Base-by-base conservation (phyloP, 768 basidiomycete species). In the Psilocybe tampanensis region DNA sequence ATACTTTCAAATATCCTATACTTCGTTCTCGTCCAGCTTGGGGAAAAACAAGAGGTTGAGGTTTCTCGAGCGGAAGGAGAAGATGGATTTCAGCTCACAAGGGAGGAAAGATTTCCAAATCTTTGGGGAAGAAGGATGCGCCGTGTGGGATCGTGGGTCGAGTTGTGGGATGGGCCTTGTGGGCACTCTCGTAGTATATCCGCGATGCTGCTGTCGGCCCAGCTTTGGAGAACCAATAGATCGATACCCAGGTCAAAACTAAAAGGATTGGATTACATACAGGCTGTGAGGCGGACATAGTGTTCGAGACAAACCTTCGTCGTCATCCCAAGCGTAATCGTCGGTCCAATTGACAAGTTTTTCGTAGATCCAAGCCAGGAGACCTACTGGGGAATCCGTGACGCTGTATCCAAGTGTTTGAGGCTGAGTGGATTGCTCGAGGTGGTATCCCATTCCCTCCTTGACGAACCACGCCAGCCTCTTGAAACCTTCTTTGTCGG, bases 191-290 rank as follows among this genome's bases (percentile, higher is more conserved):
- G 60, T 79, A 84, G 66, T 86, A 86, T 21, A 86, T 84, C 17
- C 83, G 71, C 13, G 79, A 22, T 0, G 85, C 79, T 0, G 85
- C 81, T 2, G 83, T 74, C 2, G 86, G 84, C 0, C 85, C 83
- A 0, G 78, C 75, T 11, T 76, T 73, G 4, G 84, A 84, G 69
- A 85, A 83, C 74, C 74, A 79, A 63, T 79, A 83, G 11, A 83
- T 71, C 2, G 81, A 83, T 11, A 83, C 63, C 83, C 83, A 85
- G 0, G 79, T 82, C 23, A 85, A 56, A 0, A 84, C 83, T 84
- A 56, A n/a, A 32, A 15, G 5, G 12, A 48, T 17, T 32, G 45
- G n/a, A 19, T 2, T 39, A 33, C 18, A 18, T 13, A 15, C 8
- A 41, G n/a, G n/a, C n/a, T 23, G 17, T 9, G 18, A 13, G 26